phyloP scores from a whole-genome alignment of 495 filamentous ascomycete genomes.

The Penicillium dipodomyicola region DNA sequence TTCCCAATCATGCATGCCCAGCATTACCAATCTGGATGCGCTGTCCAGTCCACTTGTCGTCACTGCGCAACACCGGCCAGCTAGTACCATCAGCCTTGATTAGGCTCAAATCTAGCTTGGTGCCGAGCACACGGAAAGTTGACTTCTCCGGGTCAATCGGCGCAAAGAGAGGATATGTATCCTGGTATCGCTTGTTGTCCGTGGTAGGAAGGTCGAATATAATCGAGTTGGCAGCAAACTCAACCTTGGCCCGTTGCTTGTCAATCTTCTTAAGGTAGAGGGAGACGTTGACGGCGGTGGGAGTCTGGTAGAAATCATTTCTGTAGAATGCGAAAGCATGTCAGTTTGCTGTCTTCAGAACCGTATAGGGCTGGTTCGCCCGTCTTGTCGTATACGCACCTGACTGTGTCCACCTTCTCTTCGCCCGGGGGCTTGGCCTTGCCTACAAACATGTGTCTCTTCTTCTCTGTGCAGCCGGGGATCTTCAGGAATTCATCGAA shows the following conservation, averaged over 20 bases:
- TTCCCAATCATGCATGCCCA: slow-evolving; percentile 54
- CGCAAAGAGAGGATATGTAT: slow-evolving; percentile 71
- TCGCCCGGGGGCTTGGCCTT: slow-evolving; percentile 61
- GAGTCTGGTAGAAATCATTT: slow-evolving; percentile 94
- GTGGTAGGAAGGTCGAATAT: slow-evolving; percentile 77
- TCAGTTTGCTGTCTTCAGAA: not conserved
- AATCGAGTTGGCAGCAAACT: slow-evolving; percentile 59
- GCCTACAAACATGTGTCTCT: slow-evolving; percentile 81
- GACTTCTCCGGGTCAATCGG: slow-evolving; percentile 70
- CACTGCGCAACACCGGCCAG: slow-evolving; percentile 87
- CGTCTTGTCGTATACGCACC: slow-evolving; percentile 49
- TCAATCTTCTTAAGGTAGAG: slow-evolving; percentile 97
- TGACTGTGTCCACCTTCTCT: slow-evolving; percentile 62
- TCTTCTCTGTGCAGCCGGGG: slow-evolving; percentile 79
- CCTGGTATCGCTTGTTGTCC: slow-evolving; percentile 80
- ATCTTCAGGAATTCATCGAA: slow-evolving; percentile 98
- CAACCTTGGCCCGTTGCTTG: slow-evolving; percentile 68
- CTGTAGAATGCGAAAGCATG: slow-evolving; percentile 37
- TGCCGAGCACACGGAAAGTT: slow-evolving; percentile 83
- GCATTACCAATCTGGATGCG: slow-evolving; percentile 81
- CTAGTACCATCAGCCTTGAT: slow-evolving; percentile 77
- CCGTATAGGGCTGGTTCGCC: not conserved
- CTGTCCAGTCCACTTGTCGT: slow-evolving; percentile 73
- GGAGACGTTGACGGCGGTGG: slow-evolving; percentile 78
- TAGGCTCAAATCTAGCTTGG: slow-evolving; percentile 86